A percentile compares a stretch with the other conserved stretches of the same genome.
phyloP scores from a whole-genome alignment of 2,329 filamentous ascomycete genomes.

The Hymenoscyphus occultus region DNA sequence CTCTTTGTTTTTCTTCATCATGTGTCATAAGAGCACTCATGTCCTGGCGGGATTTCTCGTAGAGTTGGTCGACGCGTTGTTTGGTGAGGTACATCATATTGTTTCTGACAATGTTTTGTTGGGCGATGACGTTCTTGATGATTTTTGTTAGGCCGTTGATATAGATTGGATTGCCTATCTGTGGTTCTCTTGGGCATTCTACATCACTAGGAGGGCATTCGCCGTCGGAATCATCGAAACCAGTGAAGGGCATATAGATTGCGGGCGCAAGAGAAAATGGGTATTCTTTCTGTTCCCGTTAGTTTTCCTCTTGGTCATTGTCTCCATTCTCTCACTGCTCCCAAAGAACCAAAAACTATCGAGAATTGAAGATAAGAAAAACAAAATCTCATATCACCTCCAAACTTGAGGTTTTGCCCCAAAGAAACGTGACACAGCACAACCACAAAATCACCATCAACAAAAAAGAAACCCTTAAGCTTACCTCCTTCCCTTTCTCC shows the following conservation, averaged over 20 bases:
- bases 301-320: neutral
- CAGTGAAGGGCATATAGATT: conserved; percentile 31
- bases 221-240: conserved; percentile 12
- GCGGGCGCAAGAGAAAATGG: conserved; percentile 18
- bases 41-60: conserved; percentile 19
- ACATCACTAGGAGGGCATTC: conserved; percentile 9
- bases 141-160: neutral
- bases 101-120: conserved; percentile 27
- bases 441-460: neutral
- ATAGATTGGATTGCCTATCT: conserved; percentile 11
- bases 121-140: conserved; percentile 22
- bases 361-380: neutral
- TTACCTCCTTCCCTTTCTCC: neutral
- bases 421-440: neutral
- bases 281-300: neutral
- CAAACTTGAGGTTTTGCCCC: neutral
- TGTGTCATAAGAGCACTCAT: conserved; percentile 23
- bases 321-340: neutral
- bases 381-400: neutral
- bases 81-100: conserved; percentile 25
- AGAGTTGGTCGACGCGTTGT: conserved; percentile 16
- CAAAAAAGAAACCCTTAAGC: neutral
- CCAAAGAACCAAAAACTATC: no score
- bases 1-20: conserved; percentile 30
- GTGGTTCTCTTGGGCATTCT: conserved; percentile 17